Conservation (phyloP, 257 asterid species). For the Jaltomata sinuosa region DNA sequence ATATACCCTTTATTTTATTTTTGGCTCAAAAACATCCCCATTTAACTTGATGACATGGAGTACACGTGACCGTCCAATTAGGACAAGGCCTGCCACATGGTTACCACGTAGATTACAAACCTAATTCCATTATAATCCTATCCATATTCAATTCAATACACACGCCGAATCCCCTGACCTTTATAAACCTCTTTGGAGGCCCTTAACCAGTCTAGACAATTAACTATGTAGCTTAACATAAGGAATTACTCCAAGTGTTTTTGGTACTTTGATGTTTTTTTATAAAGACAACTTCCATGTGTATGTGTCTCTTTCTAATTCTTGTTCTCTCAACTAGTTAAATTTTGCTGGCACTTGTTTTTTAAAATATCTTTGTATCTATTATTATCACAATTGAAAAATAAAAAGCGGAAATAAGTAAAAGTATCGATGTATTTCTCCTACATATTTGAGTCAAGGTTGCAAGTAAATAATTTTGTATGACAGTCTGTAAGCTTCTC, state of each 20-base stretch:
- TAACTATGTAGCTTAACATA: not conserved
- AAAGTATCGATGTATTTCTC: not conserved
- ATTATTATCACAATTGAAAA: not conserved
- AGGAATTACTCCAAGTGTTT: no score
- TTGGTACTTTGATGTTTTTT: not conserved
- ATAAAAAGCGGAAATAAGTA: not conserved
- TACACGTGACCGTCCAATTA: no score
- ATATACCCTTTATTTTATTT: no score
- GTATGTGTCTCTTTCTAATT: not conserved
- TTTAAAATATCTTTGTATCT: not conserved
- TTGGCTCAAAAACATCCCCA: no score
- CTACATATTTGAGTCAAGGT: not conserved
- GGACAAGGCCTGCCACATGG: no score
- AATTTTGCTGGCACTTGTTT: not conserved
- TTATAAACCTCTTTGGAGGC: not conserved
- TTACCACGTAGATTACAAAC: no score
- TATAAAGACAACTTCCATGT: not conserved
- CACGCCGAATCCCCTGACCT: no score
- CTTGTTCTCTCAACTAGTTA: not conserved
- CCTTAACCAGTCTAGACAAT: not conserved
- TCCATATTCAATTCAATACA: no score
- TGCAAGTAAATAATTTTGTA: not conserved
- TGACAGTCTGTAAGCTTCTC: not conserved
- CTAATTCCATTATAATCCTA: no score
- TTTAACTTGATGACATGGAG: no score